Conservation (phyloP, 2,329 filamentous ascomycete species). For the Echinosphaeria canescens region DNA sequence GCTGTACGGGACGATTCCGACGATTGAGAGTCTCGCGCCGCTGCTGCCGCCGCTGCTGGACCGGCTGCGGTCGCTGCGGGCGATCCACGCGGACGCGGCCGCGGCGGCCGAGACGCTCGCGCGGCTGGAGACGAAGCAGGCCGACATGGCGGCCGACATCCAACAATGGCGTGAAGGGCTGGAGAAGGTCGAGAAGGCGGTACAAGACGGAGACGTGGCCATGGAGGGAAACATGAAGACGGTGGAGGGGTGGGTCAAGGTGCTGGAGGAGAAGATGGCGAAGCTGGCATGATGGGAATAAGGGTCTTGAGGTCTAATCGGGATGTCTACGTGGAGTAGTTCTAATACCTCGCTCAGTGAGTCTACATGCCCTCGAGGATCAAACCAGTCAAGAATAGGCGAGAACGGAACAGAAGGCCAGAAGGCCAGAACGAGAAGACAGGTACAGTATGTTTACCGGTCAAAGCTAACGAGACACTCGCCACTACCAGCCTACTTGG, state of each 20-base stretch:
- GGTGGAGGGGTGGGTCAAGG: conserved; percentile 80
- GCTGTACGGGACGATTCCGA: conserved; percentile 71
- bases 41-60: conserved; percentile 72
- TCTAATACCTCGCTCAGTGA: conserved; percentile 16
- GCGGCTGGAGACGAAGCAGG: conserved; percentile 57
- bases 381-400: no score
- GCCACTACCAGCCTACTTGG: no score
- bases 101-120: conserved; percentile 59
- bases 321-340: conserved; percentile 3
- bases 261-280: conserved; percentile 57
- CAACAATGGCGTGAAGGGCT: conserved; percentile 70
- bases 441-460: no score
- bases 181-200: conserved; percentile 53
- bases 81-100: conserved; percentile 74
- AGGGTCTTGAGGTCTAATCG: no score
- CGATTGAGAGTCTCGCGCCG: conserved; percentile 70
- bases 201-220: conserved; percentile 44
- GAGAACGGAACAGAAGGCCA: no score
- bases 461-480: no score
- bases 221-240: conserved; percentile 64
- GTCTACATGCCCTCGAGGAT: no score
- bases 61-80: conserved; percentile 60
- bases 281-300: conserved; percentile 22
- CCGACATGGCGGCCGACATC: conserved; percentile 65
- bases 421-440: no score